Base-by-base conservation (phyloP, 768 basidiomycete species). In the Galerina marginata region DNA sequence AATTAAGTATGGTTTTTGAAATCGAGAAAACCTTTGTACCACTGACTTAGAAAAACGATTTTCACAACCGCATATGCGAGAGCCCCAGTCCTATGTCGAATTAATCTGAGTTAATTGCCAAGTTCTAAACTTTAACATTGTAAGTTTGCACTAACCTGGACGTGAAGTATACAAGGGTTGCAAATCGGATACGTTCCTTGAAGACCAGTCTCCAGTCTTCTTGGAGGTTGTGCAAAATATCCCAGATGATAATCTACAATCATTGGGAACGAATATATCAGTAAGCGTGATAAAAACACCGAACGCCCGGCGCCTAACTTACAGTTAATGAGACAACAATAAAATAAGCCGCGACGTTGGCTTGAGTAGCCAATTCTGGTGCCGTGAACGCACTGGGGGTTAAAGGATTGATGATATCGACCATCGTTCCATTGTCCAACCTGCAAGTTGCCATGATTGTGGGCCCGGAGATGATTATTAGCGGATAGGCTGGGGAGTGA, bases 181-280 rank as follows among this genome's bases (percentile, higher is more conserved):
- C 53, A 4, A 51, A 33, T 12, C 56, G 33, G 4, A 66, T 60
- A 37, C 37, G 26, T 29, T 55, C 36, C 42, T 58, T 47, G 6
- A 52, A 58, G 29, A 60, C 37, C 4, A 66, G 55, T 38, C 39
- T 38, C 43, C 48, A 63, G 33, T 66, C 65, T 10, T 63, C 48
- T 14, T 47, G 38, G 11, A 66, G 52, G 54, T 63, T 52, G 14
- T 59, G 16, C 7, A 62, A 52, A 20, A 66, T 56, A 46, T 66
- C 65, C 65, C 65, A 66, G 48, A 63, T 7, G 25, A 66, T 43
- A 2, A 59, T 59, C 65, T 66, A n/a, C 25, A 49, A 10, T 2
- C 29, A 33, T 33, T 20, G 49, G 36, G 42, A 60, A 29, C 7
- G 29, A 5, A 7, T 33, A 4, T 33, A 33, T 33, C 5, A 7